phyloP scores from a whole-genome alignment of 805 yeast genomes.

The Saccharomyces kudriavzevii region DNA sequence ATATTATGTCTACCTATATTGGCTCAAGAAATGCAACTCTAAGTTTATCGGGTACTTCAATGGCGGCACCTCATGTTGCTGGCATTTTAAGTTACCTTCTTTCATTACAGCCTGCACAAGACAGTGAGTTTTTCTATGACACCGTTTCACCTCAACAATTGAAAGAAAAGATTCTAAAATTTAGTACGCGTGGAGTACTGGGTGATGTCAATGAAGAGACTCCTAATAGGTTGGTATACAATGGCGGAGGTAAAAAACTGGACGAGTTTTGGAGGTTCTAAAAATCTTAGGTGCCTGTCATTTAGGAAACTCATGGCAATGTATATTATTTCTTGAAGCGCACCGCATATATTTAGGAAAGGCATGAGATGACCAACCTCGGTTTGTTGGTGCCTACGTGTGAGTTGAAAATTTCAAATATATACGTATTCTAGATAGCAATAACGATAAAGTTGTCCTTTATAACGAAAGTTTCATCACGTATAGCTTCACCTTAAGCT shows the following conservation, averaged over 20 bases:
- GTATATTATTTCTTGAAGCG: not conserved
- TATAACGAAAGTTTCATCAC: not conserved
- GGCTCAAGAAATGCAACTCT: conserved; percentile 73
- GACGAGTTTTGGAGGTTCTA: conserved; percentile 49
- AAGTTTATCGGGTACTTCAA: conserved; percentile 87
- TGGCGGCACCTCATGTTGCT: conserved; percentile 96
- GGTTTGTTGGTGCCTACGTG: not conserved
- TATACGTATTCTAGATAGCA: not conserved
- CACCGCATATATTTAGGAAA: not conserved
- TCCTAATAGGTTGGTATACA: conserved; percentile 68
- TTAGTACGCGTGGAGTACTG: conserved; percentile 53
- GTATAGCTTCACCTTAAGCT: not conserved
- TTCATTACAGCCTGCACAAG: conserved; percentile 72
- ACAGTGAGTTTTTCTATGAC: conserved; percentile 47
- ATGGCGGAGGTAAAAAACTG: conserved; percentile 73
- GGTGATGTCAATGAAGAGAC: conserved; percentile 62
- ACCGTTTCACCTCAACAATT: conserved; percentile 63
- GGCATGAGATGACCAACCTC: not conserved
- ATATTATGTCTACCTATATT: conserved; percentile 74
- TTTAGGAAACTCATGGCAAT: not conserved
- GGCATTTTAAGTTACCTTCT: conserved; percentile 86
- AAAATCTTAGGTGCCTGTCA: too few relatives aligned
- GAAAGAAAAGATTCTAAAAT: conserved; percentile 66
- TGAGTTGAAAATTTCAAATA: not conserved
- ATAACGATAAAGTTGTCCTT: not conserved